Percentiles rank a stretch among this genome's conserved stretches.
Conservation (phyloP, 345 rosid genomes). For the Salix dunnii region DNA sequence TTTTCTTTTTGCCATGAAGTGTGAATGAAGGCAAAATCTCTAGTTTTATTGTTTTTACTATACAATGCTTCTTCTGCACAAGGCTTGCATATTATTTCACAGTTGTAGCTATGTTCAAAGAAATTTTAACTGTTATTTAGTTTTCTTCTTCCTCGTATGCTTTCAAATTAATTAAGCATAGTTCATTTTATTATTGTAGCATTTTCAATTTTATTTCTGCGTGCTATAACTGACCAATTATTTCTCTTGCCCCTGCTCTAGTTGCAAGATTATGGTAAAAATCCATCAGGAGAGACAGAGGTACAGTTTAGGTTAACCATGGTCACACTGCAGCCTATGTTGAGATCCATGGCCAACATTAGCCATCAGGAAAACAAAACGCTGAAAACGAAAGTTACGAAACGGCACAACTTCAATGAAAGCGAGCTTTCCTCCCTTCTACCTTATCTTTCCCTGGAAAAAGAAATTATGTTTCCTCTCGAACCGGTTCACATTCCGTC, state of each 20-base stretch:
- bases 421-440: background rate
- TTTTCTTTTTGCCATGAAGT: background rate
- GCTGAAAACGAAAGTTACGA: background rate
- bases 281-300: slow-evolving; percentile 49
- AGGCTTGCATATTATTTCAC: background rate
- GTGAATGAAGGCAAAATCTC: background rate
- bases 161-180: background rate
- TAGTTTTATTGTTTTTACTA: background rate
- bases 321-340: slow-evolving; percentile 59
- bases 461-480: background rate
- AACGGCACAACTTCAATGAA: background rate
- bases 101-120: background rate
- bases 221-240: background rate
- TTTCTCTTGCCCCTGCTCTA: slow-evolving; percentile 17
- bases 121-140: background rate
- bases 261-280: slow-evolving; percentile 60
- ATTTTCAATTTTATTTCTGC: background rate
- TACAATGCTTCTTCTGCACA: background rate
- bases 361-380: slow-evolving; percentile 26
- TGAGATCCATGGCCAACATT: slow-evolving; percentile 63
- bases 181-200: background rate
- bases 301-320: slow-evolving; percentile 61
- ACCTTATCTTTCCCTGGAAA: background rate
- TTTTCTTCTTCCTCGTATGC: background rate
- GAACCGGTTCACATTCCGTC: background rate